Evolutionary conservation across 2,329 filamentous ascomycete species (phyloP).

Genomic region (Biscogniauxia sp.): DNA sequence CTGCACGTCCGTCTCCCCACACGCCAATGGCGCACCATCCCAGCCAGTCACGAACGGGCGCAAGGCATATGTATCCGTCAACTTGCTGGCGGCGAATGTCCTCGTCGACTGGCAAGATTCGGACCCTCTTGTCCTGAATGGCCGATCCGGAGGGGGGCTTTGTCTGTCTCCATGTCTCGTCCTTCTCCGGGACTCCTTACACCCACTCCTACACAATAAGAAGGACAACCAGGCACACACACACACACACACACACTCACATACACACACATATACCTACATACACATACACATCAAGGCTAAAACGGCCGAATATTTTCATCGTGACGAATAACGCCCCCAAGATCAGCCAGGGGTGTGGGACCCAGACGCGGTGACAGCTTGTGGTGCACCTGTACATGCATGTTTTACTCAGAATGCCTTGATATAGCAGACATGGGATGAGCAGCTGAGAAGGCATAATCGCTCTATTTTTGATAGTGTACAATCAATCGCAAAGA

Average conservation of each 20-base stretch:
- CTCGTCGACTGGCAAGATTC: constrained; percentile 17
- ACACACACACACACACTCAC: neutral
- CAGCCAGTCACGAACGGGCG: constrained; percentile 19
- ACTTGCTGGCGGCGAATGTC: constrained; percentile 25
- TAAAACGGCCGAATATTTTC: neutral
- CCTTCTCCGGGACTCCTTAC: neutral
- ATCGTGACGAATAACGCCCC: neutral
- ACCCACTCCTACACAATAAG: neutral
- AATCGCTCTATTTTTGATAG: neutral
- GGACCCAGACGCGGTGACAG: neutral
- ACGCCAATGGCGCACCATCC: constrained; percentile 18
- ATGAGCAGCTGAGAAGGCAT: neutral
- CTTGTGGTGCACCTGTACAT: neutral
- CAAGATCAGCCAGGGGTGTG: neutral
- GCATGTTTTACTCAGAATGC: neutral
- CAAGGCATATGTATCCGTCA: constrained; percentile 19
- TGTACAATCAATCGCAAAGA: neutral
- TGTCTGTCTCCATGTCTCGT: constrained; percentile 1
- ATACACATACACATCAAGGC: neutral
- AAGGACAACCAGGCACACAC: neutral
- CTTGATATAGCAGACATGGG: neutral
- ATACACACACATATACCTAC: neutral
- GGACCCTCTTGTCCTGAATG: constrained; percentile 4
- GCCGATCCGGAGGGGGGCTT: constrained; percentile 1
- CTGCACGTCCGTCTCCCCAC: constrained; percentile 21